These are phyloP conservation scores for Candida broadrunensis DNA, from an alignment of 805 yeast genomes.

Conservation along the genomic window DNA sequence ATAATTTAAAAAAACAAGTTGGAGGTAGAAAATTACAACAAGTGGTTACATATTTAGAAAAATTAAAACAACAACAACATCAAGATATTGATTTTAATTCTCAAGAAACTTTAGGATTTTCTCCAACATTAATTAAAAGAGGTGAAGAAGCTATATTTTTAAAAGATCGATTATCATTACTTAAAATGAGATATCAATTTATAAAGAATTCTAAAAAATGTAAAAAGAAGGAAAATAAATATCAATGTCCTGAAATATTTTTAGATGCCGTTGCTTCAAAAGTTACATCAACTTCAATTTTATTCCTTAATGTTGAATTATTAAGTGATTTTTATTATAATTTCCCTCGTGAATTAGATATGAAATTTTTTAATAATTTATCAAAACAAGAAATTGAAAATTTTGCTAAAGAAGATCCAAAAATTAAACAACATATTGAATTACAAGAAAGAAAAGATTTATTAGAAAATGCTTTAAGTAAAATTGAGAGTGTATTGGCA, in stretches of 20 bases:
- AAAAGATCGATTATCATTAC: slow-evolving; percentile 64
- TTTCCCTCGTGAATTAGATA: slow-evolving; percentile 91
- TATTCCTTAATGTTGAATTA: slow-evolving; percentile 90
- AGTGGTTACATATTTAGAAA: slow-evolving; percentile 70
- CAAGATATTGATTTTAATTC: slow-evolving; percentile 38
- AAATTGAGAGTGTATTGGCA: slow-evolving; percentile 82
- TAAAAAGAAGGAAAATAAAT: slow-evolving; percentile 73
- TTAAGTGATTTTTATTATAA: slow-evolving; percentile 93
- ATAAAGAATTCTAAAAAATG: slow-evolving; percentile 76
- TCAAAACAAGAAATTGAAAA: slow-evolving; percentile 74
- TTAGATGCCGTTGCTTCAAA: slow-evolving; percentile 90
- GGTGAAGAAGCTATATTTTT: slow-evolving; percentile 86
- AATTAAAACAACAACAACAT: slow-evolving; percentile 32
- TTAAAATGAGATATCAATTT: slow-evolving; percentile 68
- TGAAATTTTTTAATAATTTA: slow-evolving; percentile 60
- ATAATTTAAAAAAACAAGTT: slow-evolving; percentile 58
- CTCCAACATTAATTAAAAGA: slow-evolving; percentile 65
- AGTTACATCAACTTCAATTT: slow-evolving; percentile 86
- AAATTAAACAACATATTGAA: slow-evolving; percentile 85
- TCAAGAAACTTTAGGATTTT: slow-evolving; percentile 81
- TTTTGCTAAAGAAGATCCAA: slow-evolving; percentile 94
- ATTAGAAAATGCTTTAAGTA: slow-evolving; percentile 76
- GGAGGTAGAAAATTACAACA: slow-evolving; percentile 85
- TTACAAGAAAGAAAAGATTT: slow-evolving; percentile 90
- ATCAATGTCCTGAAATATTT: slow-evolving; percentile 92